Evolutionary conservation across 1,284 basidiomycete genomes (phyloP), one percentile per base, ranked within the genome.

Genomic region (Cryptococcus deneoformans): DNA sequence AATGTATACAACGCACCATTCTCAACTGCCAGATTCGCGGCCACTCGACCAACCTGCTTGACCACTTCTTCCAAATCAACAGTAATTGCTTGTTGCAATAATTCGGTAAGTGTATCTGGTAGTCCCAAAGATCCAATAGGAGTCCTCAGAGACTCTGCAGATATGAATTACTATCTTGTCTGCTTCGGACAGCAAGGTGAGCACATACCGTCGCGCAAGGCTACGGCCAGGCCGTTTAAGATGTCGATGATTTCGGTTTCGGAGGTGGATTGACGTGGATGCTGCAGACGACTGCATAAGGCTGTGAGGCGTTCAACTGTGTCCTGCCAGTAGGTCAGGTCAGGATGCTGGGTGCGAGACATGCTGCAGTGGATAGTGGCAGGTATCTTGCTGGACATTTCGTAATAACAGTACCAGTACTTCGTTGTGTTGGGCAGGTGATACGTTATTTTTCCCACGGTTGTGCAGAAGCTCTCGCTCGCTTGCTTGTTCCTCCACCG

Each of bases 1-100:
- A 6, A 20, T 7, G 6, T 3, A 46, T 14, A 34, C 35, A 4
- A n/a, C 34, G n/a, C 8, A 5, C 56, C 71, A 46, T 46, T 62
- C 39, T 73, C 69, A 0, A 69, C 68, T 2, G 57, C 64, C 7
- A 76, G 49, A 56, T 77, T 77, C 6, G 72, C 72, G 2, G 68
- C 72, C 1, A 69, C 70, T 35, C 75, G 59, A 0, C 65, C 70
- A 4, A 62, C 58, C 54, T 75, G 68, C n/a, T 49, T 52, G n/a
- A 64, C 14, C 0, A 68, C 11, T 1, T 49, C 52, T 14, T 48
- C 36, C 8, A 50, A 16, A 24, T 35, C 14, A 14, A 16, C 24
- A 6, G 50, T 50, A n/a, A 29, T 44, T 47, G 20, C 20, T 35
- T 29, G 46, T 29, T 14, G 14, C 34, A 47, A 9, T 29, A 47